Base-by-base conservation (phyloP, 345 rosid genomes). In the Populus euphratica region DNA sequence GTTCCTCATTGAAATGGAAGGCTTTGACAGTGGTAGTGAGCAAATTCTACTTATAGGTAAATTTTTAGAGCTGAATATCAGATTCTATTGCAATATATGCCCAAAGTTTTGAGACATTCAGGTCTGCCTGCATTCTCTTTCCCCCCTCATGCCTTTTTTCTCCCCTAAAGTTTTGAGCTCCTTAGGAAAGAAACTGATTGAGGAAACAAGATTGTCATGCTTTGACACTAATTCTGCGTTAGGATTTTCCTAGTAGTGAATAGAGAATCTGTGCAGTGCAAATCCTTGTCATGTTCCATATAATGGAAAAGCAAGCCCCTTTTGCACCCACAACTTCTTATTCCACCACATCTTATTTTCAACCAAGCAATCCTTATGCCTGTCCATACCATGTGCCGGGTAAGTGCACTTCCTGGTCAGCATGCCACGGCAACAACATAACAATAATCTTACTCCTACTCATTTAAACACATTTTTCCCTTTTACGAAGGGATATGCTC, bases 1-100 rank as follows among this genome's bases (percentile, higher is more conserved):
- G 80, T 93, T 95, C 80, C 92, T 95, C 29, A 93, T 96, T 72
- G 98, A 95, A 88, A 93, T 93, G 99, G 96, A 95, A 90, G 98
- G 97, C 78, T 95, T 95, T 68, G 96, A 93, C 76, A 86, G 92
- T 68, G 92, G 93, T 72, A 88, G 86, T 73, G 99, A 93, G 82
- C 99, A 93, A 81, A 88, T 95, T 85, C 91, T 95, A 78, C 92
- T 95, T n/a, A 90, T 95, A 85, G 99, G 97, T 95, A 89, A 0
- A 80, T 70, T 44, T n/a, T 69, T 73, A 73, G 61, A 70, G 63
- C 66, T 25, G 35, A 44, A 18, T 56, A 72, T 69, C 54, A n/a
- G 35, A 23, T 67, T 72, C 16, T 38, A 23, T 68, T 21, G 21
- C 18, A 14, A 14, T 18, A 10, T 23, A 33, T 43, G 18, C 50